phyloP scores from a whole-genome alignment of 768 basidiomycete species.

The Suillus ampliporus region DNA sequence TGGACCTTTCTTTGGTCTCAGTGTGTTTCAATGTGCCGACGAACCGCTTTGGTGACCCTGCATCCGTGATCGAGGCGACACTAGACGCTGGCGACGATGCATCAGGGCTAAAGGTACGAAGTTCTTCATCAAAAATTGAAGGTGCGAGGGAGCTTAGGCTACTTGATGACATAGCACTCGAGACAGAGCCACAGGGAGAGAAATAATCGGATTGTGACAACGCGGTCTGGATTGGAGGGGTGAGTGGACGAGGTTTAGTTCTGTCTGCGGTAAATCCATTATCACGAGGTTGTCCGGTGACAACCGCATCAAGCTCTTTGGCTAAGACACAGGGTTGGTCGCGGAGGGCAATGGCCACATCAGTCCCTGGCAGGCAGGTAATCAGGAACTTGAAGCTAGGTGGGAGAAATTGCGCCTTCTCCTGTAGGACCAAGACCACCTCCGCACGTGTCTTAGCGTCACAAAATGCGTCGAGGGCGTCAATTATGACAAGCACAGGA shows the following conservation, averaged over 20 bases:
- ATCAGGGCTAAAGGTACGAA: neutral
- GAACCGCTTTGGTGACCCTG: neutral
- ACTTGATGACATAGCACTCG: neutral
- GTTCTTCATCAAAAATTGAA: neutral
- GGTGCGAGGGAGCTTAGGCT: neutral
- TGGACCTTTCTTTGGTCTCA: neutral
- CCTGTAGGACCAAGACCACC: slow-evolving; percentile 36
- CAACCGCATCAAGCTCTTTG: slow-evolving; percentile 1
- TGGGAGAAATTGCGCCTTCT: slow-evolving; percentile 46
- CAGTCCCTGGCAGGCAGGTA: slow-evolving; percentile 37
- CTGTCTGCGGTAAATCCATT: neutral
- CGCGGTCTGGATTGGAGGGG: neutral
- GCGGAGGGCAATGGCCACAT: slow-evolving; percentile 25
- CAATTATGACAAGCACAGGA: slow-evolving; percentile 32
- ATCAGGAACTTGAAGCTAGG: slow-evolving; percentile 44
- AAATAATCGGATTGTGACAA: neutral
- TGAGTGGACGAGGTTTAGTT: neutral
- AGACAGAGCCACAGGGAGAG: neutral
- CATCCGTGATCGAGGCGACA: neutral
- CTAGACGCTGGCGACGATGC: neutral
- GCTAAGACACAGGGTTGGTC: slow-evolving; percentile 13
- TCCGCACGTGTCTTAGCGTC: slow-evolving; percentile 5
- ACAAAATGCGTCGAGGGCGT: slow-evolving; percentile 29
- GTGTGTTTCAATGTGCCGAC: neutral
- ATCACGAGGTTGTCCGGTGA: neutral